Percentiles rank a stretch among this genome's conserved stretches.
These are phyloP conservation scores for Boletus edulis DNA, from an alignment of 768 basidiomycete genomes.

Conservation along the genomic window DNA sequence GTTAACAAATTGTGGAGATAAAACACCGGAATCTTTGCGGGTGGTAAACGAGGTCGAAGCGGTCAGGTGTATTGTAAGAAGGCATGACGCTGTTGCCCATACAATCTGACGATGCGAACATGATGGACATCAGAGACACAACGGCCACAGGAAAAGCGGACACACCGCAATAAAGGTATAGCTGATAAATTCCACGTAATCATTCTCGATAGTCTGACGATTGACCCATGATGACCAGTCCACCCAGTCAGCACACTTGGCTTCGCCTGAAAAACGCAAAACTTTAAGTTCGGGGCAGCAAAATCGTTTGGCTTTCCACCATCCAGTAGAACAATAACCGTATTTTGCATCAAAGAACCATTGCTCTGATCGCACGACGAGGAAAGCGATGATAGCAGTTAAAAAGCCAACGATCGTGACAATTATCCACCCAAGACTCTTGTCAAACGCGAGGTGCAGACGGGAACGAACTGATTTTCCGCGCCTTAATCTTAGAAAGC, in stretches of 20 bases:
- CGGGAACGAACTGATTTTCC: constrained; percentile 70
- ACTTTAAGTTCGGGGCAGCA: constrained; percentile 59
- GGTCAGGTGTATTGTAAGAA: constrained; percentile 85
- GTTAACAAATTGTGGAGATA: constrained; percentile 47
- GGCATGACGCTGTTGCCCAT: constrained; percentile 68
- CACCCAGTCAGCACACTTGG: constrained; percentile 65
- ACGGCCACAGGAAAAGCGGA: constrained; percentile 4
- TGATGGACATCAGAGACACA: background rate
- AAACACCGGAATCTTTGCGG: constrained; percentile 83
- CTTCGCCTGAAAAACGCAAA: constrained; percentile 21
- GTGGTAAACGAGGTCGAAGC: constrained; percentile 86
- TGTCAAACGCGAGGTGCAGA: constrained; percentile 63
- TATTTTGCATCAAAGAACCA: constrained; percentile 92
- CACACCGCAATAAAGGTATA: constrained; percentile 81
- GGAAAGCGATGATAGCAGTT: constrained; percentile 82
- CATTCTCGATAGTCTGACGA: constrained; percentile 19
- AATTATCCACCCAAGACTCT: constrained; percentile 83
- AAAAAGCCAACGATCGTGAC: constrained; percentile 87
- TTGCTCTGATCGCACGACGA: constrained; percentile 83
- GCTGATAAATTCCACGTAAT: constrained; percentile 60
- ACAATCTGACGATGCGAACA: constrained; percentile 45
- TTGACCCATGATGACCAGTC: constrained; percentile 57
- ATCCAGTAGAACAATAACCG: constrained; percentile 71
- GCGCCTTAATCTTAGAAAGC: constrained; percentile 68
- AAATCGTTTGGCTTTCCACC: constrained; percentile 76